Evolutionary conservation across 495 filamentous ascomycete species (phyloP), one percentile per base, ranked within the genome.

Genomic region (Tirmania nivea): DNA sequence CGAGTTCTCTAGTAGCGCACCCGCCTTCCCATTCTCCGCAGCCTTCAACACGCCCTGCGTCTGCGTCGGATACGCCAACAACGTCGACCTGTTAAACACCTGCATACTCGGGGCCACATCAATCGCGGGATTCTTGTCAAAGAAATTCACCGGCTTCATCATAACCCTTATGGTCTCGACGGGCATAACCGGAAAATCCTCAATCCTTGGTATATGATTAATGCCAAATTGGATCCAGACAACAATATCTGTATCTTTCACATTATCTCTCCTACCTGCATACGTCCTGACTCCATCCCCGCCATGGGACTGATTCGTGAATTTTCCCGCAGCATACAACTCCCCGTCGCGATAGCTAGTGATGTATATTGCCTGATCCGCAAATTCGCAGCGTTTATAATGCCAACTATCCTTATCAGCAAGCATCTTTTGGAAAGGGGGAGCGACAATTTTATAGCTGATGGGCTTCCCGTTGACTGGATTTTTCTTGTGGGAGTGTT

Each of bases 281-380:
- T 73, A 78, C 0, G 68, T 66, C 37, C 77, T 69, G 6, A 79
- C 74, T 4, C 76, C 76, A 10, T 69, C 60, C 0, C 81, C 83
- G 14, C 75, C 76, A 34, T 75, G 70, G 25, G 79, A 83, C 68
- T 94, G 88, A 57, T 93, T 84, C 3, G 87, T 94, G 65, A 89
- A 94, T 62, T 79, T 75, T 8, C 87, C 87, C 8, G 79, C 86
- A 0, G 87, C 78, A 62, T 78, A 93, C 4, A 92, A 67, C 65
- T 94, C 87, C 8, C 72, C 77, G 53, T 92, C 86, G 42, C 69
- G 71, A 64, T 92, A 83, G 19, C 74, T 75, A 1, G 84, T 87
- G 5, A 89, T 78, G 70, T 87, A 94, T 50, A 94, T 72, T 52
- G 82, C 80, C 56, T 80, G 79, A 59, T 83, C 83, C 0, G 81